phyloP scores from a whole-genome alignment of 1,284 basidiomycete genomes.

The Rhodotorula sp. region DNA sequence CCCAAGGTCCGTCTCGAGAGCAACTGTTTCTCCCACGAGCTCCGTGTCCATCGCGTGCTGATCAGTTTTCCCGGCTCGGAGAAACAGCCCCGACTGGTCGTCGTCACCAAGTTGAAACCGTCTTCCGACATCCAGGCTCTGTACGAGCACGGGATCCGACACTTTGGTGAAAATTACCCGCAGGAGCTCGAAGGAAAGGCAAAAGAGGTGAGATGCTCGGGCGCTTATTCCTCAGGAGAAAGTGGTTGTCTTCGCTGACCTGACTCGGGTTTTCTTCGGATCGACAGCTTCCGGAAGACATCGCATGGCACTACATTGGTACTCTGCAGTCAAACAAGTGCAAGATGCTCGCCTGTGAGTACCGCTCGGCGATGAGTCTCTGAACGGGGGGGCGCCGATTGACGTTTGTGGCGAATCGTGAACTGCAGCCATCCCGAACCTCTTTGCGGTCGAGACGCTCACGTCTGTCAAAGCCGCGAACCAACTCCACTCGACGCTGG shows the following conservation, averaged over 20 bases:
- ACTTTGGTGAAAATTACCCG: constrained; percentile 98
- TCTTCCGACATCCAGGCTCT: constrained; percentile 80
- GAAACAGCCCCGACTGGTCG: constrained; percentile 62
- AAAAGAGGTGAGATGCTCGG: constrained; percentile 56
- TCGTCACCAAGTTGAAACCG: constrained; percentile 94
- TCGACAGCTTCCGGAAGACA: constrained; percentile 71
- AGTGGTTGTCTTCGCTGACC: not conserved
- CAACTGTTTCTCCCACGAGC: too few relatives aligned
- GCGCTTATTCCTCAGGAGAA: too few relatives aligned
- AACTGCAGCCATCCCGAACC: constrained; percentile 74
- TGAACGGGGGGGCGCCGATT: not conserved
- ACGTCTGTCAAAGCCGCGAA: constrained; percentile 80
- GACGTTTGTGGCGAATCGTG: not conserved
- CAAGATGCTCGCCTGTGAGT: constrained; percentile 78
- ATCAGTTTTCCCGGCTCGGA: not conserved
- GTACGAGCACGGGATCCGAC: constrained; percentile 72
- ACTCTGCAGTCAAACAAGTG: constrained; percentile 93
- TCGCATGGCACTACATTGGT: constrained; percentile 97
- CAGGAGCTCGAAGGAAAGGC: constrained; percentile 93
- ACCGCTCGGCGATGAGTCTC: not conserved
- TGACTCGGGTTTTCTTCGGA: not conserved
- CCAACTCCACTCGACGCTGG: constrained; percentile 74
- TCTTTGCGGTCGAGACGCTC: constrained; percentile 88
- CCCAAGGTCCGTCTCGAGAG: constrained; percentile 1
- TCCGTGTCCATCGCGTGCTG: not conserved